These are phyloP conservation scores for Alternaria infectoria DNA, from an alignment of 2,329 filamentous ascomycete genomes.

Conservation along the genomic window DNA sequence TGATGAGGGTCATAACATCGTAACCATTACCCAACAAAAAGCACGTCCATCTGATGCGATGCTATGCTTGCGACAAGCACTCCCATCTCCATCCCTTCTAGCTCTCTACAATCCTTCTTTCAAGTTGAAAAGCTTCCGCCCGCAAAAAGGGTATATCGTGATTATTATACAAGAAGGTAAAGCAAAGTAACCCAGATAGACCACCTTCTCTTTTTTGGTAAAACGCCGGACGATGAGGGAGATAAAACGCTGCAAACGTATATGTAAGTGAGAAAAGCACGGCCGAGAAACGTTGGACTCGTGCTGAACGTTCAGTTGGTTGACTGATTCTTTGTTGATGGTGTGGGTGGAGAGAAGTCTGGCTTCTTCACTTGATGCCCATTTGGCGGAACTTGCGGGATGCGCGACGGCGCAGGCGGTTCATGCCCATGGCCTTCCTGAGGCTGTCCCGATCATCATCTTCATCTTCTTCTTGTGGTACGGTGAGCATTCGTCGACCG, in stretches of 20 bases:
- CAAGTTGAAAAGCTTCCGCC: not conserved
- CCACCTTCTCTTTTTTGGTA: conserved; percentile 4
- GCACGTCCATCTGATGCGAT: not conserved
- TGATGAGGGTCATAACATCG: conserved; percentile 22
- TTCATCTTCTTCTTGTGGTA: conserved; percentile 22
- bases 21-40: conserved; percentile 18
- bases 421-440: conserved; percentile 24
- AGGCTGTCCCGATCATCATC: conserved; percentile 26
- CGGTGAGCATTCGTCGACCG: conserved; percentile 9
- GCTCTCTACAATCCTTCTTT: conserved; percentile 1
- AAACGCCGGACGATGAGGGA: conserved; percentile 1
- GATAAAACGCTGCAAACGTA: conserved; percentile 10
- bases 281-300: not conserved
- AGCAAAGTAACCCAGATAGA: not conserved
- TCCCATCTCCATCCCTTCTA: not conserved
- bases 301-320: not conserved
- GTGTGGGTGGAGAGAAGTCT: not conserved
- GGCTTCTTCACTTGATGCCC: conserved; percentile 15
- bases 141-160: conserved; percentile 30
- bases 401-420: conserved; percentile 30
- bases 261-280: not conserved
- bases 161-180: conserved; percentile 26
- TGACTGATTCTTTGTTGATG: not conserved
- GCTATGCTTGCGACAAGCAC: not conserved
- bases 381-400: conserved; percentile 32